Conservation (phyloP, 371 early-diverging fungal genomes). For the Furculomyces boomerangus region DNA sequence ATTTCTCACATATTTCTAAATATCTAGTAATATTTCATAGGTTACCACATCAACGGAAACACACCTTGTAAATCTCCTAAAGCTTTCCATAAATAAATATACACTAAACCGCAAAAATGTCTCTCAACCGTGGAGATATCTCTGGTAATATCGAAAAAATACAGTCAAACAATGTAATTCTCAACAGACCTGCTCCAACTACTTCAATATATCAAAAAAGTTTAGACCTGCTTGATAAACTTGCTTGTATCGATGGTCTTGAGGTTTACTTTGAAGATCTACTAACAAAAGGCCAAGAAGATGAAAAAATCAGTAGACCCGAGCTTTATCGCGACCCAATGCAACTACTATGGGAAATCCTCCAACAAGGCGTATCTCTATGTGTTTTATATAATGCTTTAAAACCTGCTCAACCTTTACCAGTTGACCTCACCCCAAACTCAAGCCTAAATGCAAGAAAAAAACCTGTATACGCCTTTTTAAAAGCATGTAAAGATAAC, state of each 20-base stretch:
- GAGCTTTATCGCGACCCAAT: constrained; percentile 47
- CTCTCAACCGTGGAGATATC: too few relatives aligned
- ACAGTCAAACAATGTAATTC: constrained; percentile 8
- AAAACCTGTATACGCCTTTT: constrained; percentile 37
- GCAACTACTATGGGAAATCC: constrained; percentile 65
- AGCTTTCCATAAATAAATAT: too few relatives aligned
- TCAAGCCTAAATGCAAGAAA: constrained; percentile 30
- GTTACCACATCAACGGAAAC: too few relatives aligned
- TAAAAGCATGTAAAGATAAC: constrained; percentile 64
- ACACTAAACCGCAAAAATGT: too few relatives aligned
- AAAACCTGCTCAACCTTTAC: constrained; percentile 32
- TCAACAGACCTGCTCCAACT: constrained; percentile 21
- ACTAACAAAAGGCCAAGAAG: constrained; percentile 11
- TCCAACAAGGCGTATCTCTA: constrained; percentile 77
- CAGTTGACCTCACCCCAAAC: constrained; percentile 25
- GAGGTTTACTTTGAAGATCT: constrained; percentile 15
- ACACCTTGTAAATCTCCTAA: too few relatives aligned
- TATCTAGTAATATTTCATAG: too few relatives aligned
- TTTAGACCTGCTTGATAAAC: constrained; percentile 22
- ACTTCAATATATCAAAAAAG: constrained; percentile 24
- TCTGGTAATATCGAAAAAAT: neutral
- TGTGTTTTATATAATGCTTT: constrained; percentile 67
- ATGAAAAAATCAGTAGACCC: constrained; percentile 3
- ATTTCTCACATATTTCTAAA: too few relatives aligned
- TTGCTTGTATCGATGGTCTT: constrained; percentile 22